Evolutionary conservation across 1,139 yeast genomes (phyloP).

Genomic region (Yamadazyma membranifaciens): DNA sequence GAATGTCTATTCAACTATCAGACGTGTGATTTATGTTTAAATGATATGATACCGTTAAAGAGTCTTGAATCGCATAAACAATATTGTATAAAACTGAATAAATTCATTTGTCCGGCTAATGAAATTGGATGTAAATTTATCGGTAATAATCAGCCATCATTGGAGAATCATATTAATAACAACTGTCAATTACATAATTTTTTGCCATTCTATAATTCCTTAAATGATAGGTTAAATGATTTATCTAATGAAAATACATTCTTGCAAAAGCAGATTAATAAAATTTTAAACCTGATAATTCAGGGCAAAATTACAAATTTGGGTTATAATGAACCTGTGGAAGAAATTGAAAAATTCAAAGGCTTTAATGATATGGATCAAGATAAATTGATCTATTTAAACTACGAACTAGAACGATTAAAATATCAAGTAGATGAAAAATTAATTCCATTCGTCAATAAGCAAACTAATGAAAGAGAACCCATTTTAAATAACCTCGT

Average conservation of each 20-base stretch:
- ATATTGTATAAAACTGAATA: conserved; percentile 34
- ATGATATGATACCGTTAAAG: conserved; percentile 40
- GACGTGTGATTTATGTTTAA: conserved; percentile 39
- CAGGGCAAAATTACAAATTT: conserved; percentile 54
- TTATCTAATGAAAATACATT: conserved; percentile 26
- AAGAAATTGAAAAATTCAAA: conserved; percentile 38
- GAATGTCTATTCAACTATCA: conserved; percentile 43
- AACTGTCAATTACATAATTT: conserved; percentile 35
- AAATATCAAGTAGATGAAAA: conserved; percentile 44
- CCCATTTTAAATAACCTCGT: conserved; percentile 37
- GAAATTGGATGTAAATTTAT: conserved; percentile 43
- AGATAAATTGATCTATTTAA: conserved; percentile 33
- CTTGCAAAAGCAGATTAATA: conserved; percentile 43
- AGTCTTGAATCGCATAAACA: conserved; percentile 32
- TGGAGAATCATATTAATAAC: conserved; percentile 37
- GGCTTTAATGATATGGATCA: conserved; percentile 22
- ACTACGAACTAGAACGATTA: conserved; percentile 40
- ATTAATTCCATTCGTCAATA: conserved; percentile 36
- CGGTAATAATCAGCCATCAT: conserved; percentile 37
- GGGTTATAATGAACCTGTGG: conserved; percentile 48
- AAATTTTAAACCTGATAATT: conserved; percentile 46
- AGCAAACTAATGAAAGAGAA: conserved; percentile 34
- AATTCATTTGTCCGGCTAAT: conserved; percentile 38
- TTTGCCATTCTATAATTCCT: conserved; percentile 26
- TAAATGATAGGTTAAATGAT: conserved; percentile 20